Evolutionary conservation across 768 basidiomycete genomes (phyloP).

Genomic region (Mycena haematopus): DNA sequence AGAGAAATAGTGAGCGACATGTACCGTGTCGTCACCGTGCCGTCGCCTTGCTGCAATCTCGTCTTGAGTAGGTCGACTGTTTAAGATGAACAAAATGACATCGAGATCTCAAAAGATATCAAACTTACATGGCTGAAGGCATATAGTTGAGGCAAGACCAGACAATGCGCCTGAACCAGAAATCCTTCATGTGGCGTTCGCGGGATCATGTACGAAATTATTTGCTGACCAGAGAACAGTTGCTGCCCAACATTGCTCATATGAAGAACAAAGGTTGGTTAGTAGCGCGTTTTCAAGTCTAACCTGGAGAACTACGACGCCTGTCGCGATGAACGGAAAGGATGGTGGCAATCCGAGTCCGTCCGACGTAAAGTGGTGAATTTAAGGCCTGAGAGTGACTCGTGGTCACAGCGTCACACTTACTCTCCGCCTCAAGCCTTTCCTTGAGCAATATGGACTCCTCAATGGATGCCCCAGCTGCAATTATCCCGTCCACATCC

Average conservation of each 20-base stretch:
- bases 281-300: background rate
- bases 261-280: no score
- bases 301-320: no score
- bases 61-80: constrained; percentile 92
- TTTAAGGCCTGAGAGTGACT: no score
- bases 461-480: constrained; percentile 4
- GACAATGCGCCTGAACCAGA: constrained; percentile 69
- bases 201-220: constrained; percentile 4
- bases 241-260: constrained; percentile 78
- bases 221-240: constrained; percentile 61
- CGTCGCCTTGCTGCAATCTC: constrained; percentile 85
- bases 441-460: no score
- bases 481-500: constrained; percentile 59
- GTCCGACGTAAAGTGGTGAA: no score
- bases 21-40: constrained; percentile 45
- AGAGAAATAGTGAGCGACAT: background rate
- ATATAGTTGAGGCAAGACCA: constrained; percentile 76
- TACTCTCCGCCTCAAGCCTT: no score
- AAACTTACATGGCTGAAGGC: constrained; percentile 72
- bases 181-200: constrained; percentile 5
- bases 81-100: background rate
- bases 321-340: no score
- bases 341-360: no score
- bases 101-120: no score
- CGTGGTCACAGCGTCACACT: background rate